A percentile compares a stretch with the other conserved stretches of the same genome.
Conservation (phyloP, 371 early-diverging fungal species). For the Apophysomyces ossiformis region DNA sequence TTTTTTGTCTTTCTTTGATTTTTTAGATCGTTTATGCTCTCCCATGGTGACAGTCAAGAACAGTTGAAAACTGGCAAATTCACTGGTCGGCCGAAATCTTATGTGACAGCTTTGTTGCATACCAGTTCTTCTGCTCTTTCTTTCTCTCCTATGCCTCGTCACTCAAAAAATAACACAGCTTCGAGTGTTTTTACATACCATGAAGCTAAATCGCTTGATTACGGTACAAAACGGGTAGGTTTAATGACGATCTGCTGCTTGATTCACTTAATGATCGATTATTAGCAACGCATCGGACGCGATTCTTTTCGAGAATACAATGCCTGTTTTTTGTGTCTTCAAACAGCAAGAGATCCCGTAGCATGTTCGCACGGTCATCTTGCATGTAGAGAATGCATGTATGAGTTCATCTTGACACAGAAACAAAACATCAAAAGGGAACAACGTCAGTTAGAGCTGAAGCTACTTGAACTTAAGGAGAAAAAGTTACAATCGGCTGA, state of each 20-base stretch:
- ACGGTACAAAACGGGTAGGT: conserved; percentile 87
- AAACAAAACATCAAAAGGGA: conserved; percentile 78
- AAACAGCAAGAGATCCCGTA: conserved; percentile 83
- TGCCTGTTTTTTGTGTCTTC: conserved; percentile 92
- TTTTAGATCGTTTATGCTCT: conserved; percentile 43
- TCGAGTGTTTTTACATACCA: conserved; percentile 94
- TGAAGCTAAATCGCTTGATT: conserved; percentile 84
- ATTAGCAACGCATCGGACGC: conserved; percentile 80
- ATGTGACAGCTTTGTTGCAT: too few species aligned
- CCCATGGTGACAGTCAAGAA: conserved; percentile 32
- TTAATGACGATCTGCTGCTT: not conserved
- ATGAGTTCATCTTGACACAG: conserved; percentile 86
- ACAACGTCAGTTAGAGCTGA: conserved; percentile 63
- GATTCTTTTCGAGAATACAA: conserved; percentile 90
- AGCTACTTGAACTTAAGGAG: conserved; percentile 68
- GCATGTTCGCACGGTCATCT: conserved; percentile 85
- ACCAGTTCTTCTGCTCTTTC: too few species aligned
- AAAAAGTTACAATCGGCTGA: conserved; percentile 42
- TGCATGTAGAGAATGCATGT: conserved; percentile 90
- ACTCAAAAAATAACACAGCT: conserved; percentile 97
- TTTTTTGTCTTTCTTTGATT: conserved; percentile 38
- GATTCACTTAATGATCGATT: not conserved
- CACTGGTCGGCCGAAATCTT: too few species aligned
- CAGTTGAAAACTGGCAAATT: not conserved
- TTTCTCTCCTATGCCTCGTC: conserved; percentile 72